Evolutionary conservation across 371 early-diverging fungal species (phyloP), one percentile per base, ranked within the genome.

Genomic region (Chytridium lagenaria): DNA sequence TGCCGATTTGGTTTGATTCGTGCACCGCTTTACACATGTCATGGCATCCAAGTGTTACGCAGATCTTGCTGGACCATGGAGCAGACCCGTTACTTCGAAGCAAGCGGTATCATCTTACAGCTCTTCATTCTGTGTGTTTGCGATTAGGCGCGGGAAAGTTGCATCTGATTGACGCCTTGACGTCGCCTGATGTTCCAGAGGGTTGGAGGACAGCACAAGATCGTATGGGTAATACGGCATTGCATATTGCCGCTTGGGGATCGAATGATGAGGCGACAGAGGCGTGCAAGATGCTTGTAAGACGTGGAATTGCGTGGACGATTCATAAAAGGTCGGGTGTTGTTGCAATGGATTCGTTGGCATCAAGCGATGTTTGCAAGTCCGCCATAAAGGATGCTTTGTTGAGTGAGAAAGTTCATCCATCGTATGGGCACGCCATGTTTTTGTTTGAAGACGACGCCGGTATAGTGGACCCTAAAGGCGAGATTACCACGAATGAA

Each of bases 161-260:
- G n/a, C n/a, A n/a, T n/a, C n/a, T n/a, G n/a, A 26, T 52, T n/a
- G 23, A 52, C 16, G 12, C 26, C 5, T 26, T 52, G 12, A 52
- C 55, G 16, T 52, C 55, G 12, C 26, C 55, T 5, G 55, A 52
- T 5, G 26, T 52, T 52, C 55, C 55, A 22, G 55, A 52, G 55
- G 55, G 12, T 52, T 52, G 55, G 55, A 52, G 55, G 26, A n/a
- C 12, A 5, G 55, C 55, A 12, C 7, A 7, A 26, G 55, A 52
- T 26, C 23, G 55, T 5, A 5, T 15, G n/a, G 55, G 55, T 22
- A 10, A 23, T 5, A 52, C 55, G 5, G 55, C 55, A 5, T 23
- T 52, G 55, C 55, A 52, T 26, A 10, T 52, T 26, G 55, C 55
- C 23, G 55, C 55, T 5, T 5, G 7, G 55, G 26, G 5, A 5